These are phyloP conservation scores for Crithidia thermophila DNA, from an alignment of 208 protist genomes.

Conservation along the genomic window DNA sequence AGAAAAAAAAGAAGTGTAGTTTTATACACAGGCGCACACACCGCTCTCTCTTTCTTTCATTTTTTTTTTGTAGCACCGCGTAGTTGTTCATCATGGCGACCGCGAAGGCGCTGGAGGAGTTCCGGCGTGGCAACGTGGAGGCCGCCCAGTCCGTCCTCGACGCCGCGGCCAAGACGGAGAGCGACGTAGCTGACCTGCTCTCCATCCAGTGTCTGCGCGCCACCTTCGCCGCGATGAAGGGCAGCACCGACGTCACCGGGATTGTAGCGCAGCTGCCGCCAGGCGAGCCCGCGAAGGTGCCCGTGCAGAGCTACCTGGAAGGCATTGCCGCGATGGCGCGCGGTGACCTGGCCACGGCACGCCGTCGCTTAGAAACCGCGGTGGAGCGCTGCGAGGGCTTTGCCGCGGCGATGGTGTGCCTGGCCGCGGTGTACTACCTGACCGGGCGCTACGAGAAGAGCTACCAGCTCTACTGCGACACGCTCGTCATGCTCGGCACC, in stretches of 20 bases:
- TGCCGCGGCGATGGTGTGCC: conserved; percentile 65
- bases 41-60: neutral
- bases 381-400: conserved; percentile 53
- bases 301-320: conserved; percentile 69
- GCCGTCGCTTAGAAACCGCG: conserved; percentile 68
- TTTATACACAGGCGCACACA: conserved; percentile 12
- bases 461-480: conserved; percentile 74
- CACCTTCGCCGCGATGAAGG: conserved; percentile 79
- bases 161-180: conserved; percentile 27
- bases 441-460: conserved; percentile 67
- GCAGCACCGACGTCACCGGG: conserved; percentile 35
- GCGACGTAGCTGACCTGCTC: conserved; percentile 57
- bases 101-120: conserved; percentile 54
- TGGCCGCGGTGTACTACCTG: conserved; percentile 73
- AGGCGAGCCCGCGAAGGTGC: conserved; percentile 28
- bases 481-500: conserved; percentile 67
- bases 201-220: conserved; percentile 69
- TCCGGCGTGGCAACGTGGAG: conserved; percentile 55
- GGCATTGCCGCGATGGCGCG: conserved; percentile 74
- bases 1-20: conserved; percentile 1
- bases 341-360: conserved; percentile 54
- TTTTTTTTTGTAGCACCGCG: conserved; percentile 1
- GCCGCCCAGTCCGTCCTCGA: conserved; percentile 55
- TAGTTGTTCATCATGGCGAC: conserved; percentile 26
- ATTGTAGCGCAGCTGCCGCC: conserved; percentile 18